Conservation (phyloP, 2,329 filamentous ascomycete species). For the Fusarium equiseti region DNA sequence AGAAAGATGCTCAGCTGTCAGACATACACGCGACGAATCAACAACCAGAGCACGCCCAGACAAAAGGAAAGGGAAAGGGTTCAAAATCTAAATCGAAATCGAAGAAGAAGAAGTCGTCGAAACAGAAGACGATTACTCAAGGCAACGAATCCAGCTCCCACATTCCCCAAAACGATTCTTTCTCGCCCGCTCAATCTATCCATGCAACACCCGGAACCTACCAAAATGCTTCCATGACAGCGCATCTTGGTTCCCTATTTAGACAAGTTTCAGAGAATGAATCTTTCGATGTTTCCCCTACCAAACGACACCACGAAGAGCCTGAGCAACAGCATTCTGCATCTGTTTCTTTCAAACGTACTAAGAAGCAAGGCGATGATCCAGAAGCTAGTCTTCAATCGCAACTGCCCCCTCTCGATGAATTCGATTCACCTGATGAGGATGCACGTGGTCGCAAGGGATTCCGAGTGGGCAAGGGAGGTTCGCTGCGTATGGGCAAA, state of each 20-base stretch:
- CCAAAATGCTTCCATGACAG: neutral
- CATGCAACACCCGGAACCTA: neutral
- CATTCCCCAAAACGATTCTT: neutral
- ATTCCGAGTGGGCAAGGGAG: constrained; percentile 50
- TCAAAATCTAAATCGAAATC: constrained; percentile 12
- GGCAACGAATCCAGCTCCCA: neutral
- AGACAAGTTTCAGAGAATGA: neutral
- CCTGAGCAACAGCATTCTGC: constrained; percentile 7
- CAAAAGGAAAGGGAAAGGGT: constrained; percentile 32
- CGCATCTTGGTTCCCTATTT: neutral
- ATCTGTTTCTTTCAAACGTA: constrained; percentile 29
- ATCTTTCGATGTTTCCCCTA: constrained; percentile 7
- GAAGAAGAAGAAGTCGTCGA: constrained; percentile 46
- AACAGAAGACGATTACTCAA: constrained; percentile 18
- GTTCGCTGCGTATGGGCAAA: constrained; percentile 52
- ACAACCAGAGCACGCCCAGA: neutral
- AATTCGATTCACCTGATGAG: constrained; percentile 19
- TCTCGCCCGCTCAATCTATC: neutral
- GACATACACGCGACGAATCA: neutral
- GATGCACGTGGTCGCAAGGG: constrained; percentile 30
- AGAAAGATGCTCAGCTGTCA: neutral
- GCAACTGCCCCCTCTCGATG: neutral
- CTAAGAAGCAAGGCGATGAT: constrained; percentile 20
- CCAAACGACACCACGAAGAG: constrained; percentile 31
- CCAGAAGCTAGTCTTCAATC: neutral